phyloP scores from a whole-genome alignment of 2,329 filamentous ascomycete species.

The Didymella arachidicola region DNA sequence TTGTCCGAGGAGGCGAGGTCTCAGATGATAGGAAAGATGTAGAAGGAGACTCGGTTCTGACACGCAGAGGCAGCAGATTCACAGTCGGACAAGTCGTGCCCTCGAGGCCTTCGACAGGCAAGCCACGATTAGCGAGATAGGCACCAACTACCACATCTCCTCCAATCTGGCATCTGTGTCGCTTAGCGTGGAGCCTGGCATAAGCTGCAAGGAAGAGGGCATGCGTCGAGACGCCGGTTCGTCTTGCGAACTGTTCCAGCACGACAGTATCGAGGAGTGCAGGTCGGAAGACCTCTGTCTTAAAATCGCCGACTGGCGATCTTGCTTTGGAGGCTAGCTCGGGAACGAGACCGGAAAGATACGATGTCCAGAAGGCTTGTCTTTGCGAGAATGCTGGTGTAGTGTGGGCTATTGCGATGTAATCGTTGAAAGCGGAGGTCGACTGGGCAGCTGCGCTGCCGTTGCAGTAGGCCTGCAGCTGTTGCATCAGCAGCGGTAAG shows the following conservation, averaged over 20 bases:
- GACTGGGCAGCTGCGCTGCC: constrained; percentile 22
- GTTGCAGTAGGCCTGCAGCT: constrained; percentile 58
- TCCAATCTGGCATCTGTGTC: constrained; percentile 29
- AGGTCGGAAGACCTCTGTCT: constrained; percentile 59
- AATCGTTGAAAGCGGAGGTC: constrained; percentile 50
- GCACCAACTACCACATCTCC: constrained; percentile 72
- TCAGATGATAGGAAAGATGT: not conserved
- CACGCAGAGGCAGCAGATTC: constrained; percentile 76
- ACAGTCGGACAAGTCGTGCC: constrained; percentile 65
- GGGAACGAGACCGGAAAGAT: constrained; percentile 47
- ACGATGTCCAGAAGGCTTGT: constrained; percentile 60
- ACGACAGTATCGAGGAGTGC: constrained; percentile 53
- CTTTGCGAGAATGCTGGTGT: constrained; percentile 30
- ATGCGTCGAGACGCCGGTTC: constrained; percentile 70
- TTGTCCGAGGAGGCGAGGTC: too few species aligned
- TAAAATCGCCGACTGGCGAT: constrained; percentile 35
- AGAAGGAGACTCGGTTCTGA: constrained; percentile 49
- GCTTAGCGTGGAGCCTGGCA: constrained; percentile 59
- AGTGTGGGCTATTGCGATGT: constrained; percentile 44
- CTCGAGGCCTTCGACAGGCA: constrained; percentile 58
- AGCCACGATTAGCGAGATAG: constrained; percentile 80
- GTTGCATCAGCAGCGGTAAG: constrained; percentile 68
- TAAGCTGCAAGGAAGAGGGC: constrained; percentile 78
- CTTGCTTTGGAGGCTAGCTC: constrained; percentile 30
- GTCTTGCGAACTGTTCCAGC: constrained; percentile 56